These are phyloP conservation scores for Euphorbia celastroides DNA, from an alignment of 441 rosid genomes.

Conservation along the genomic window DNA sequence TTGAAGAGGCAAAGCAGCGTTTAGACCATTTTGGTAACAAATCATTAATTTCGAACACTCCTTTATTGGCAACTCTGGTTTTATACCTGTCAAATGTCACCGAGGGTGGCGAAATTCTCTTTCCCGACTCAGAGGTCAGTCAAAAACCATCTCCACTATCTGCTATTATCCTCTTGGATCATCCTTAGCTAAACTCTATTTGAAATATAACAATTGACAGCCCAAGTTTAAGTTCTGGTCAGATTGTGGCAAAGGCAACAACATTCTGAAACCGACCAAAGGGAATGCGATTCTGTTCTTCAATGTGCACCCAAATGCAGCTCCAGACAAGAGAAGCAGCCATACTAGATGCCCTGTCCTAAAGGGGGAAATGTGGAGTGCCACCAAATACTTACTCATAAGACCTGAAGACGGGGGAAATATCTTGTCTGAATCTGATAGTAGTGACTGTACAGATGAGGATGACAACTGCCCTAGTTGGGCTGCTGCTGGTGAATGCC, in stretches of 20 bases:
- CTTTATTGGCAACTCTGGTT: constrained; percentile 55
- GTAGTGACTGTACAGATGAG: constrained; percentile 64
- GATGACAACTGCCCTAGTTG: constrained; percentile 64
- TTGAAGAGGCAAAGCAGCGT: constrained; percentile 39
- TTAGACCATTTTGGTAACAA: constrained; percentile 49
- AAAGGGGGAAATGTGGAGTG: constrained; percentile 61
- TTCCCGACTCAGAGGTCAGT: constrained; percentile 67
- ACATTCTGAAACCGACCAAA: constrained; percentile 52
- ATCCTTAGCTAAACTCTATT: constrained; percentile 3
- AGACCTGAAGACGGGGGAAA: constrained; percentile 30
- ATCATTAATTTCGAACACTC: constrained; percentile 24
- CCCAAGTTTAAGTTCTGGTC: constrained; percentile 44
- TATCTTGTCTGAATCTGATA: constrained; percentile 21
- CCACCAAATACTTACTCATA: constrained; percentile 49
- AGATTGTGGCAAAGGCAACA: constrained; percentile 42
- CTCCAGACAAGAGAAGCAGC: constrained; percentile 56
- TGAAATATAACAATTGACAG: constrained; percentile 34
- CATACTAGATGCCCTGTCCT: constrained; percentile 77
- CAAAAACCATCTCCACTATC: constrained; percentile 10
- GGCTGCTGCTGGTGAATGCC: constrained; percentile 85
- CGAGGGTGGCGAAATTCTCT: constrained; percentile 71
- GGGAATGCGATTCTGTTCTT: constrained; percentile 82
- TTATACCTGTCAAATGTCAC: constrained; percentile 70
- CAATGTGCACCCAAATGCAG: constrained; percentile 49
- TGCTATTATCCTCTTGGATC: constrained; percentile 2